Evolutionary conservation across 2,329 filamentous ascomycete species (phyloP), one percentile per base, ranked within the genome.

Genomic region (Orbilia javanica): DNA sequence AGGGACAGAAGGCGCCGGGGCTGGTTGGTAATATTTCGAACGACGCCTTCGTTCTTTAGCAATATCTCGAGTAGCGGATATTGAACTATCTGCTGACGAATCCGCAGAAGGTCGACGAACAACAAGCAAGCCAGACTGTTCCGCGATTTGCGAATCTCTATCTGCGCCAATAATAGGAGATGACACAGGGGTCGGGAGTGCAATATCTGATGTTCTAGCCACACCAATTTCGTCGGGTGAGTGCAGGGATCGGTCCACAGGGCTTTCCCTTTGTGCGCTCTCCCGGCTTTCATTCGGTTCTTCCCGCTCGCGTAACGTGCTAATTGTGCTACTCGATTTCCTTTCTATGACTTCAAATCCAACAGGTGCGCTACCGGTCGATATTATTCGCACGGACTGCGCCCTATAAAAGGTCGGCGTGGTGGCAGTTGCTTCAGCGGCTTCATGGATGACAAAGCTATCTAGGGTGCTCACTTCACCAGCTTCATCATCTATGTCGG

Each of bases 151-250:
- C 18, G 63, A 50, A 34, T 29, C 36, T 36, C 57, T 52, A 34
- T 72, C 67, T 11, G 66, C 46, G 29, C 60, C 66, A 31, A 63
- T 60, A 13, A 79, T 57, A 27, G 74, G 74, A 15, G 74, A 79
- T 20, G 66, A 44, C 7, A 79, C 31, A 4, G 74, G 74, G 25
- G 74, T 79, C 7, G 53, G 67, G 46, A 77, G 20, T 15, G 79
- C 73, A 50, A 80, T 42, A 79, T 86, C 83, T 11, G 85, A 85
- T 4, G 85, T 86, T 60, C 81, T 84, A 18, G 85, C 85, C 44
- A 86, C 81, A 57, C 85, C 85, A 79, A 86, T 86, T 52, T 82
- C 83, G 18, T 73, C 63, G 48, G 57, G 46, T 4, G 77, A 75
- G 48, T 71, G 66, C 18, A 67, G 44, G 5, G 70, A 34, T 62